phyloP scores from a whole-genome alignment of 108 stramenopile species.

The Epithemia pelagica region DNA sequence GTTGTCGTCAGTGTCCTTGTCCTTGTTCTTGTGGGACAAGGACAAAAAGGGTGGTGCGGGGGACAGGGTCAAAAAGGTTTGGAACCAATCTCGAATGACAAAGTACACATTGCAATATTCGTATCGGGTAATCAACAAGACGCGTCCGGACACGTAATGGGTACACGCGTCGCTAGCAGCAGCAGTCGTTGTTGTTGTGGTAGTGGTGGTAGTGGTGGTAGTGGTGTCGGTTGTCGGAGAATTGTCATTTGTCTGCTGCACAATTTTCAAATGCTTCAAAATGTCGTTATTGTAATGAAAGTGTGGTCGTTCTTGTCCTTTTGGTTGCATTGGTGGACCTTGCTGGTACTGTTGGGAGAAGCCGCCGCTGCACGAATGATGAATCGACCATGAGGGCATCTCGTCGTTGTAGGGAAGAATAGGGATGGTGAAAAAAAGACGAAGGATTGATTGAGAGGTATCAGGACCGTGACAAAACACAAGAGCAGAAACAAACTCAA shows the following conservation, averaged over 20 bases:
- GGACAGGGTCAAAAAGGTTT: slow-evolving; percentile 15
- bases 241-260: background rate
- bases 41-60: background rate
- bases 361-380: no score
- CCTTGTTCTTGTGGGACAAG: background rate
- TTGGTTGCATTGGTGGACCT: no score
- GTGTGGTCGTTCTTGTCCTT: background rate
- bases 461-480: no score
- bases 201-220: background rate
- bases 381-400: no score
- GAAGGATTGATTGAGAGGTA: no score
- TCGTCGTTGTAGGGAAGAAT: no score
- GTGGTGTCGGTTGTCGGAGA: background rate
- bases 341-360: no score
- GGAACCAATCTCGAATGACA: slow-evolving; percentile 38
- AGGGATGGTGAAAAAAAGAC: no score
- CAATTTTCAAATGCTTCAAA: background rate
- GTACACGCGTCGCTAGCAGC: background rate
- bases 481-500: no score
- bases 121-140: slow-evolving; percentile 33
- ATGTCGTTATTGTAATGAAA: background rate
- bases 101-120: slow-evolving; percentile 45
- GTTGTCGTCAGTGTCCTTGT: background rate
- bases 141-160: background rate
- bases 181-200: background rate